Evolutionary conservation across 805 yeast genomes (phyloP).

Genomic region (Candida awuae): DNA sequence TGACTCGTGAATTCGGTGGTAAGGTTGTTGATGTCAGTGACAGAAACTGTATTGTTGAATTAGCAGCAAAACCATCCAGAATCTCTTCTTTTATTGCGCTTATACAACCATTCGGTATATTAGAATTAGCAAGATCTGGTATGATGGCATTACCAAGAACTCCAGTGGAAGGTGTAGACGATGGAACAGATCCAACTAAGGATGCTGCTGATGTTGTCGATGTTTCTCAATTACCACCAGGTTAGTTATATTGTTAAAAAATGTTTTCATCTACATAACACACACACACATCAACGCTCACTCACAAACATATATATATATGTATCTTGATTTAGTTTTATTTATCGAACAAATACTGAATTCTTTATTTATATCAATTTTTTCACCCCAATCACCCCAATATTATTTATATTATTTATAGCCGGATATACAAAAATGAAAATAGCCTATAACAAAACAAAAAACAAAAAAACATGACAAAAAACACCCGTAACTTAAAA

Average conservation of each 20-base stretch:
- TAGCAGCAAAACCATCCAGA: constrained; percentile 89
- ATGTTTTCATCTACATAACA: background rate
- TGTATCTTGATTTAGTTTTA: background rate
- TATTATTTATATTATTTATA: background rate
- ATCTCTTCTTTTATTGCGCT: constrained; percentile 79
- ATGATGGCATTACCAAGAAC: constrained; percentile 98
- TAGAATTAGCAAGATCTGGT: constrained; percentile 95
- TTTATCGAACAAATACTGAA: background rate
- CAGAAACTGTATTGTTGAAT: constrained; percentile 88
- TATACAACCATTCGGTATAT: constrained; percentile 90
- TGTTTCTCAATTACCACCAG: constrained; percentile 89
- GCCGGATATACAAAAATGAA: background rate
- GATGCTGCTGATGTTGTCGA: constrained; percentile 72
- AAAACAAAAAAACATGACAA: background rate
- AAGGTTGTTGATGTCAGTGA: constrained; percentile 86
- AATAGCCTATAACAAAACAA: background rate
- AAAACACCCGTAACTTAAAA: constrained; percentile 10
- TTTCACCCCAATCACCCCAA: background rate
- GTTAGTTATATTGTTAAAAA: constrained; percentile 36
- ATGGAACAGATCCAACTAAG: constrained; percentile 40
- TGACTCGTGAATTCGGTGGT: constrained; percentile 87
- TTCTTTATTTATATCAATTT: no score
- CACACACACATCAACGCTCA: background rate
- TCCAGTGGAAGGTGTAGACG: constrained; percentile 56
- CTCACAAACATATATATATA: background rate